Conservation (phyloP, 2,329 filamentous ascomycete genomes). For the Teratosphaeria nubilosa region DNA sequence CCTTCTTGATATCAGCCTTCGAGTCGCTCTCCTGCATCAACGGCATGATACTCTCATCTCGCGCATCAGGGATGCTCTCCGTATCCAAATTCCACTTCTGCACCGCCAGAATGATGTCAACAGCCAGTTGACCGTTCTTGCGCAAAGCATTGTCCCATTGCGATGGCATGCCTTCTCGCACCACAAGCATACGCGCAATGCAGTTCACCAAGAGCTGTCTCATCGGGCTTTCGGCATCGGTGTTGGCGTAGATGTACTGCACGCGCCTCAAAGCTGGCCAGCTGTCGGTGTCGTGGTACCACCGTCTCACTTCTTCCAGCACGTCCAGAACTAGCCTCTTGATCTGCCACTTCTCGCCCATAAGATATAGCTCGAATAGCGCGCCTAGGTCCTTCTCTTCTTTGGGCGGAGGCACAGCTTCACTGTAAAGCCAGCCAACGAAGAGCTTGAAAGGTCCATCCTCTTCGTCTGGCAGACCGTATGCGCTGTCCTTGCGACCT, state of each 20-base stretch:
- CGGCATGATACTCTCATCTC: slow-evolving; percentile 33
- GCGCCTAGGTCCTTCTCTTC: slow-evolving; percentile 41
- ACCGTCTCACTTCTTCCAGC: slow-evolving; percentile 40
- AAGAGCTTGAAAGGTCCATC: slow-evolving; percentile 42
- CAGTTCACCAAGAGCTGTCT: slow-evolving; percentile 32
- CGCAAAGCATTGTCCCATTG: slow-evolving; percentile 47
- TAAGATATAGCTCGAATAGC: slow-evolving; percentile 46
- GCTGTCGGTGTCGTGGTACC: slow-evolving; percentile 42
- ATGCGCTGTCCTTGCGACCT: slow-evolving; percentile 26
- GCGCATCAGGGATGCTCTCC: slow-evolving; percentile 39
- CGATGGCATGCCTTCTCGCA: slow-evolving; percentile 36
- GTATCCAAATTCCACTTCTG: slow-evolving; percentile 45
- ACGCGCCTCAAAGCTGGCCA: slow-evolving; percentile 45
- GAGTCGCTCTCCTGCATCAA: slow-evolving; percentile 25
- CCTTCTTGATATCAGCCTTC: slow-evolving; percentile 27
- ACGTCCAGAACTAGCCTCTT: slow-evolving; percentile 37
- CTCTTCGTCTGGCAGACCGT: slow-evolving; percentile 44
- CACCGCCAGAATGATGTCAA: slow-evolving; percentile 44
- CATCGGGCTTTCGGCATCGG: slow-evolving; percentile 22
- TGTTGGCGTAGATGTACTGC: slow-evolving; percentile 31
- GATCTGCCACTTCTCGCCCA: slow-evolving; percentile 45
- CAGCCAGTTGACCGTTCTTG: slow-evolving; percentile 46
- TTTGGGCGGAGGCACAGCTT: slow-evolving; percentile 36
- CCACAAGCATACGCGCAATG: slow-evolving; percentile 42
- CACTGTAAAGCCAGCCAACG: slow-evolving; percentile 45